Evolutionary conservation across 129 eudicot species (phyloP), one percentile per base, ranked within the genome.

Genomic region (Artemisia argyi): DNA sequence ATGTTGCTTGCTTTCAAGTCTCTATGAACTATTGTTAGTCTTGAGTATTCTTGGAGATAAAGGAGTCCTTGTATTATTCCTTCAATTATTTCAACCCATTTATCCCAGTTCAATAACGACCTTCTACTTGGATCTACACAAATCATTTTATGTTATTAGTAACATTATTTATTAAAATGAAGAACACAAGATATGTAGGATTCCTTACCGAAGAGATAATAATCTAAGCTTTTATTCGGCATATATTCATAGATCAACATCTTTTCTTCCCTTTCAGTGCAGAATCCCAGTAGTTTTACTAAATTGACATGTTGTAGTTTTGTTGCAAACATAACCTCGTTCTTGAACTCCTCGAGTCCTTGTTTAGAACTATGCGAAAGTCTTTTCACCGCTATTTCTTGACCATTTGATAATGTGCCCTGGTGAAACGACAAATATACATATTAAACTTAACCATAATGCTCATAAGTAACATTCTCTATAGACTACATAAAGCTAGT

Each of bases 1-100:
- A 82, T 85, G 72, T 82, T 82, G 79, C 84, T 85, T 13, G 84
- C 84, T 79, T 85, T 85, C 68, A 85, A 68, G 72, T 85, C 90
- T 59, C 87, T 73, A 30, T 86, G 91, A 51, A 83, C 81, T 68
- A 86, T 81, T 49, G 88, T 83, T 8, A 80, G 55, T 75, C 78
- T 78, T 3, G 88, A 80, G 73, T 83, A 86, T 63, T 86, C 91
- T 60, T 86, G 88, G 46, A 86, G 91, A 60, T 83, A 86, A 13
- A 86, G 61, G 5, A 86, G 88, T 63, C 91, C 88, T 78, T 86
- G 85, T 46, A 65, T 83, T 13, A 86, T 66, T 18, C 91, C 91
- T 72, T 83, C 85, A 13, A 86, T 74, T 69, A 86, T 83, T 8
- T 78, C 72, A 26, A 74, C 85, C 69, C 85, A 75, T 68, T 77